Conservation (phyloP, 441 rosid genomes). For the Gossypium gossypioides region DNA sequence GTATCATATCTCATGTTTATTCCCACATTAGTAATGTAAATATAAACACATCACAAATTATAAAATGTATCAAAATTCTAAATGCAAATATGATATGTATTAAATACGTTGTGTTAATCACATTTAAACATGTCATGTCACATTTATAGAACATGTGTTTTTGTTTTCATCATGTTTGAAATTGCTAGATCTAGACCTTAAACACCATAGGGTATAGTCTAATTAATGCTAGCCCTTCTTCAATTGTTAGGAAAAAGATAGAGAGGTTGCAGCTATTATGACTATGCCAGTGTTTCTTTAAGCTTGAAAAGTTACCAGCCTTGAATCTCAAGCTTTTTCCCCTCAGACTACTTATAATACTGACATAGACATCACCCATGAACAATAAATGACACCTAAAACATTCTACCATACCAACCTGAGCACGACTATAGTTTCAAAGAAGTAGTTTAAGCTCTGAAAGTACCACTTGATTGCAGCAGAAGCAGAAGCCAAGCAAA, state of each 20-base stretch:
- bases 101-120: neutral
- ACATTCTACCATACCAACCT: neutral
- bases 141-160: neutral
- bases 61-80: neutral
- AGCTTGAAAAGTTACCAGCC: neutral
- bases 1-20: neutral
- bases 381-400: neutral
- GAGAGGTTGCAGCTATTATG: neutral
- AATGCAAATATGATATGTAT: neutral
- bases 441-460: slow-evolving; percentile 12
- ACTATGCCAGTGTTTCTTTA: neutral
- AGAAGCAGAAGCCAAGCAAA: slow-evolving; percentile 85
- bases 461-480: slow-evolving; percentile 84
- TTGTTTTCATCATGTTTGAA: neutral
- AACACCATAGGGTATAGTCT: neutral
- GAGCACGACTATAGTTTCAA: neutral
- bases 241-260: neutral
- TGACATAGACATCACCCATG: neutral
- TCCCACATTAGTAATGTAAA: neutral
- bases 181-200: neutral
- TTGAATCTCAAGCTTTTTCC: neutral
- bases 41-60: neutral
- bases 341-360: neutral
- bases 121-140: neutral
- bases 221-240: neutral